Evolutionary conservation across 768 basidiomycete genomes (phyloP), one percentile per base, ranked within the genome.

Genomic region (Gymnopilus junonius): DNA sequence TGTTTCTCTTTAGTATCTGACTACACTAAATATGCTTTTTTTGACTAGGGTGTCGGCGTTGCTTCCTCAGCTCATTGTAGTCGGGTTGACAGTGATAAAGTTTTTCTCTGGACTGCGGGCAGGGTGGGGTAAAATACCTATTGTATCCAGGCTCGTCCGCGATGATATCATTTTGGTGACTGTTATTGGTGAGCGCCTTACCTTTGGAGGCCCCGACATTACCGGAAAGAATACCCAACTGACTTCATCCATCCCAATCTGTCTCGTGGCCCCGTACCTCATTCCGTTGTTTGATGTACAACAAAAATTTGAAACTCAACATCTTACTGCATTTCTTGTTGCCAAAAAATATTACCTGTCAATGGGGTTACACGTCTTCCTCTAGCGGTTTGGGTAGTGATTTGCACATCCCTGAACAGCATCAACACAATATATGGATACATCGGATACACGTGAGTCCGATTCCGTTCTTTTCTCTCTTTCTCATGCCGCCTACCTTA

Each of bases 371-470:
- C n/a, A 27, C 48, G n/a, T 25, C 21, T 29, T 25, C 11, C n/a
- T 39, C n/a, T 25, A 69, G 67, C 62, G 7, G 43, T 43, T 29
- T 69, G 68, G 68, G 65, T 69, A 8, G 40, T 65, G 8, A 55
- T 69, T 11, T 62, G 63, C 23, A 64, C 63, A 46, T 61, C 58
- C 51, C 57, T 70, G 61, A 59, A 59, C 17, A 66, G 59, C 34
- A 62, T 67, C 54, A 65, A 63, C 61, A 64, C 58, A 34, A 57
- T 62, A 35, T 67, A 68, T 61, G 62, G 65, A 6, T 71, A 71
- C 63, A 64, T 64, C 54, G 67, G 67, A 64, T 67, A 67, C 43
- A 62, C 63, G 70, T 71, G 60, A 55, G 67, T 67, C 55, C 46
- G 55, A 55, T 55, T 64, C 64, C 65, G 65, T 61, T 67, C 58